phyloP scores from a whole-genome alignment of 305 asterid genomes.

The Vinca major region DNA sequence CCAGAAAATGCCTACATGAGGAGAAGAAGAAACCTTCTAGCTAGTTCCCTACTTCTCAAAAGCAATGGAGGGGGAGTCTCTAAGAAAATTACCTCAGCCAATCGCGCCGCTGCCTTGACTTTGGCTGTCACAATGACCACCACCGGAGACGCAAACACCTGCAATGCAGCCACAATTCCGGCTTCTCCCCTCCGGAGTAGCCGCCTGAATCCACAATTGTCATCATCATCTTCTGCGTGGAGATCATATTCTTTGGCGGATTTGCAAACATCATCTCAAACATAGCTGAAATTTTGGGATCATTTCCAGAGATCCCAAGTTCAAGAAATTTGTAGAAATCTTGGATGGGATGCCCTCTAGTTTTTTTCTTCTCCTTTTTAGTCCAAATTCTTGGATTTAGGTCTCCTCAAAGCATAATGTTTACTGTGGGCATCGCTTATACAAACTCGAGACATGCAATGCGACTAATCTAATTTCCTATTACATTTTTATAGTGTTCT shows the following conservation, averaged over 20 bases:
- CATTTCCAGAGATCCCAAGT: not conserved
- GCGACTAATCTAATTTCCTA: not conserved
- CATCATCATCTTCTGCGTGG: conserved; percentile 29
- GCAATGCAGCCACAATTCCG: conserved; percentile 3
- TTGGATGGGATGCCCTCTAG: not conserved
- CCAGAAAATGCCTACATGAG: conserved; percentile 53
- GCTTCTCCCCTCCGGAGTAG: conserved; percentile 3
- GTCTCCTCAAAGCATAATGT: not conserved
- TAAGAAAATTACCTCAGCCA: conserved; percentile 34
- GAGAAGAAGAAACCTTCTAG: conserved; percentile 54
- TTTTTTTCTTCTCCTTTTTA: not conserved
- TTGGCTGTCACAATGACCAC: conserved; percentile 39
- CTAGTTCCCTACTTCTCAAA: conserved; percentile 26
- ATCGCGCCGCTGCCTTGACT: conserved; percentile 35
- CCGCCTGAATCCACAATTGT: conserved; percentile 13
- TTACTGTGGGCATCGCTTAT: not conserved
- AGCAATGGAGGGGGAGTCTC: conserved; percentile 45
- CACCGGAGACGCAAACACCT: not conserved
- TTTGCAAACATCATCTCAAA: conserved; percentile 24
- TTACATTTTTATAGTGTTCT: no score
- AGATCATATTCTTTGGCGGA: conserved; percentile 61
- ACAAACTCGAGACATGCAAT: not conserved
- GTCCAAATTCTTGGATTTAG: not conserved
- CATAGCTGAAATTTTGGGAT: not conserved
- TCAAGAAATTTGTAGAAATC: not conserved